Percentiles rank a stretch among this genome's conserved stretches.
phyloP scores from a whole-genome alignment of 2,329 filamentous ascomycete species.

The Botryosphaeria agaves region DNA sequence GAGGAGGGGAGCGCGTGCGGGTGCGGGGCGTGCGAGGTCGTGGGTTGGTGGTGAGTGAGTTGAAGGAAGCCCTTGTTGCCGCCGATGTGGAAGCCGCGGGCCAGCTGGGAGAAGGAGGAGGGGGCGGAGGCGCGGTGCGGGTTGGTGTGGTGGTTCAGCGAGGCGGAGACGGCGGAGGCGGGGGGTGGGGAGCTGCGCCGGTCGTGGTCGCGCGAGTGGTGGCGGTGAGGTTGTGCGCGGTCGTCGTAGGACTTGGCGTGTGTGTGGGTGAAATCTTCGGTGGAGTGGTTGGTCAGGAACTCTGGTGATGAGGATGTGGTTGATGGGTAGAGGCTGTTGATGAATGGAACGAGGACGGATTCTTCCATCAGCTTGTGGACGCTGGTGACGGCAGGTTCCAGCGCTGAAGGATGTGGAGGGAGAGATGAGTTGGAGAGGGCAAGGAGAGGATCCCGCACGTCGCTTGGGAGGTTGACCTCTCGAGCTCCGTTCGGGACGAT shows the following conservation, averaged over 20 bases:
- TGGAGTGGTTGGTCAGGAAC: constrained; percentile 25
- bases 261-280: constrained; percentile 18
- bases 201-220: neutral
- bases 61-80: no score
- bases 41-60: constrained; percentile 2
- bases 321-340: constrained; percentile 43
- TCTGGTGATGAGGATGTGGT: constrained; percentile 20
- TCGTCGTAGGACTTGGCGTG: constrained; percentile 21
- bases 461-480: constrained; percentile 79
- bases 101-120: constrained; percentile 10
- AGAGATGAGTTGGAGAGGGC: constrained; percentile 39
- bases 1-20: no score
- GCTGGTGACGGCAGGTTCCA: constrained; percentile 71
- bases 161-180: constrained; percentile 5
- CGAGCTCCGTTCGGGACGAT: constrained; percentile 70
- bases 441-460: constrained; percentile 68
- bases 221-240: constrained; percentile 10
- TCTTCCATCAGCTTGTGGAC: constrained; percentile 97
- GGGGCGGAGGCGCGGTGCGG: constrained; percentile 18
- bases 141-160: constrained; percentile 6
- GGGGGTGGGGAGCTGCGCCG: constrained; percentile 4
- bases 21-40: no score
- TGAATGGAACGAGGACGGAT: constrained; percentile 80
- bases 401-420: constrained; percentile 54
- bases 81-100: neutral